These are phyloP conservation scores for Capronia coronata DNA, from an alignment of 2,329 filamentous ascomycete species.

Conservation along the genomic window DNA sequence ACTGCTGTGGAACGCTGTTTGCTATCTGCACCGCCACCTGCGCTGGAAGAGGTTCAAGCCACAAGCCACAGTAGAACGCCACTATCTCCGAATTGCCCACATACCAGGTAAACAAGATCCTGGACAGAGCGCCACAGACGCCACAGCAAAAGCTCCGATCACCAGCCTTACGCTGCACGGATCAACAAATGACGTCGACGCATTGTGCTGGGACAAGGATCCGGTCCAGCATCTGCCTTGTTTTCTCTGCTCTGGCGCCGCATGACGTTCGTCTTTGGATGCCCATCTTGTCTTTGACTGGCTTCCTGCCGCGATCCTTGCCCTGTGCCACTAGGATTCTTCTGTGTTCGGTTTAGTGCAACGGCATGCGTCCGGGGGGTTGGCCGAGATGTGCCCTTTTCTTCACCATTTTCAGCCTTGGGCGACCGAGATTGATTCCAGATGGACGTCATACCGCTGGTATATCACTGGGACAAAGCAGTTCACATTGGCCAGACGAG, in stretches of 20 bases:
- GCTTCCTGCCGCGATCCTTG: slow-evolving; percentile 4
- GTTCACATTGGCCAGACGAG: slow-evolving; percentile 6
- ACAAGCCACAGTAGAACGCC: background rate
- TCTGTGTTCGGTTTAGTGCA: slow-evolving; percentile 8
- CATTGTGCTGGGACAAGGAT: background rate
- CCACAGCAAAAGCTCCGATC: slow-evolving; percentile 5
- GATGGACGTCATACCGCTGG: slow-evolving; percentile 7
- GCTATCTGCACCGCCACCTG: too few relatives aligned
- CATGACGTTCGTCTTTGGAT: slow-evolving; percentile 9
- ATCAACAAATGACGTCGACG: slow-evolving; percentile 16
- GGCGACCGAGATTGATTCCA: too few relatives aligned
- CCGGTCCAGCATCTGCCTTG: slow-evolving; percentile 12
- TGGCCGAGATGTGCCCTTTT: background rate
- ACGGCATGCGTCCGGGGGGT: background rate
- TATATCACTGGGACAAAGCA: background rate
- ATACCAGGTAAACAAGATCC: too few relatives aligned
- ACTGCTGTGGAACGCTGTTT: too few relatives aligned
- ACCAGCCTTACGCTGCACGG: slow-evolving; percentile 1
- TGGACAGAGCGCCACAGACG: slow-evolving; percentile 5
- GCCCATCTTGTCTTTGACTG: slow-evolving; percentile 5
- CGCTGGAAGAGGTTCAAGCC: too few relatives aligned
- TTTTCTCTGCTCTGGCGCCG: slow-evolving; percentile 7
- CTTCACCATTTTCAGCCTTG: slow-evolving; percentile 10
- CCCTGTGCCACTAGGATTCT: background rate
- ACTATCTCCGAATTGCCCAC: too few relatives aligned